Evolutionary conservation across 805 yeast species (phyloP), one percentile per base, ranked within the genome.

Genomic region (Maudiozyma barnettii): DNA sequence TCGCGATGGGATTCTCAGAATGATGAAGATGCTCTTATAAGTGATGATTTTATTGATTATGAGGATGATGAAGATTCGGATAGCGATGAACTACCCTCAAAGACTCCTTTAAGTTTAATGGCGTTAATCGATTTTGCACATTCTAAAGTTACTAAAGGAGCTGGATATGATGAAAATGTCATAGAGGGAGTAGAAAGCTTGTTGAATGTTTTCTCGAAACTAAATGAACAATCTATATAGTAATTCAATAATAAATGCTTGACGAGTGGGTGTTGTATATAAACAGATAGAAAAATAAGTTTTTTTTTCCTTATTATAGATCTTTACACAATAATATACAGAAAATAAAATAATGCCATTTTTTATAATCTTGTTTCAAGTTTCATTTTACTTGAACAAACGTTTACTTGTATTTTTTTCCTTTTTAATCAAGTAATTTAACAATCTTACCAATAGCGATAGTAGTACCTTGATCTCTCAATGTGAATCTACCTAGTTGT

Each of bases 381-480:
- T 33, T 33, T 14, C 36, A 33, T 33, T 33, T 33, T 14, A 31
- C 36, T 31, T 31, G 16, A 33, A 14, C 36, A 5, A n/a, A 33
- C 4, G 4, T 10, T 10, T 33, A 14, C n/a, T 4, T 33, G 13
- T 14, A 4, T 14, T 3, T 33, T 33, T n/a, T 33, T 8, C 18
- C 36, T 33, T 33, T 14, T 52, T 55, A 64, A 51, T 77, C 82
- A 67, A 89, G 73, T 54, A 93, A 73, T 73, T 91, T 91, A 50
- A 95, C 86, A 61, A 93, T 88, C 71, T 91, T 90, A 71, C 99
- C 99, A 68, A 93, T 93, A 55, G 99, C 99, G 70, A 93, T 90
- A 46, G 99, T 93, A 53, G 81, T 81, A 65, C 98, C 99, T 73
- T 93, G 98, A 71, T 93, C 99, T 77, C 99, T 89, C 67, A 93